Evolutionary conservation across 192 early-diverging fungal genomes (phyloP), one percentile per base, ranked within the genome.

Genomic region (Coemansia sp.): DNA sequence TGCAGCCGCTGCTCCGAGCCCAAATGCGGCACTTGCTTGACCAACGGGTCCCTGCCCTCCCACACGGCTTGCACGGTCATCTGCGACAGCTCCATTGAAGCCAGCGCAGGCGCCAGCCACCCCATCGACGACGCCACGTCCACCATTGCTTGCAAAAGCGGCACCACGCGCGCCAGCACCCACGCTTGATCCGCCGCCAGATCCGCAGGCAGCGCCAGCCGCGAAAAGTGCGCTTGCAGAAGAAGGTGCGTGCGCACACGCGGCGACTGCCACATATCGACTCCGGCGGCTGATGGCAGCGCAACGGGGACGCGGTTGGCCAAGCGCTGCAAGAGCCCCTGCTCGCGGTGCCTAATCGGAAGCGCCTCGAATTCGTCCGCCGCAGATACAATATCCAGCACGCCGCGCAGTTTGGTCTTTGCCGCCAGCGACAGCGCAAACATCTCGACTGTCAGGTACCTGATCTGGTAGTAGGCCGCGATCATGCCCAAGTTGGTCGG

Each of bases 61-160:
- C 96, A 98, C 53, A 97, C 85, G 0, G 95, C 95, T 79, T 99
- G 98, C 16, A 99, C 95, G 36, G 78, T 82, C 96, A 98, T 98
- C 82, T 99, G 98, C 35, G 92, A 89, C 76, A 99, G 71, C 73
- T 99, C 98, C 98, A 99, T 99, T 15, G 94, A 84, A 0, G 92
- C 87, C 64, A 98, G 71, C 11, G 95, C 95, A 4, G 95, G 94
- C 8, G 86, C 85, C 65, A 98, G 82, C 94, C 93, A 98, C 20
- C 93, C 94, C 68, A 93, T 90, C 36, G 91, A 92, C 55, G 93
- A 93, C 57, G 97, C 90, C 26, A 98, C 95, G 77, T 99, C 95
- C 12, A 98, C 95, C 66, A 90, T 85, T 0, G 97, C 95, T 70
- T 99, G 96, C 52, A 98, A 66, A 55, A 99, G 82, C 14, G 91